A percentile compares a stretch with the other conserved stretches of the same genome.
phyloP scores from a whole-genome alignment of 2,329 filamentous ascomycete genomes.

The Penicillium sp. region DNA sequence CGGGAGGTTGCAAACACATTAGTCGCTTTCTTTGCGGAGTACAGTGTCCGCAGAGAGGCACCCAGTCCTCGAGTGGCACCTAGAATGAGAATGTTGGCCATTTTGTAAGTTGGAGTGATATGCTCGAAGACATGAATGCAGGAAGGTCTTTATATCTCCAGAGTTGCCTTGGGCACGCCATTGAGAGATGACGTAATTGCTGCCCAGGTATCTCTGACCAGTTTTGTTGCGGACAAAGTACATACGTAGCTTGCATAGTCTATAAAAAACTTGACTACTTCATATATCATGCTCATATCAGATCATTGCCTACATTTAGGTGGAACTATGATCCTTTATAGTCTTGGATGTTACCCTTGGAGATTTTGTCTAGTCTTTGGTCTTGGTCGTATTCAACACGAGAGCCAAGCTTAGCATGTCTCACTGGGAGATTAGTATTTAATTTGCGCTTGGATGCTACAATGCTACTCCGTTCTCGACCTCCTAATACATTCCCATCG shows the following conservation, averaged over 20 bases:
- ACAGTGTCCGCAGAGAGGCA: constrained; percentile 58
- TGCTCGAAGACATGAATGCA: background rate
- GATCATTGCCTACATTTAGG: background rate
- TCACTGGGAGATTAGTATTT: background rate
- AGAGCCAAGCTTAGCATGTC: background rate
- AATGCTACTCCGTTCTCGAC: background rate
- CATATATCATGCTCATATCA: background rate
- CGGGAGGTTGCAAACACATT: constrained; percentile 62
- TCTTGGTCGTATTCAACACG: background rate
- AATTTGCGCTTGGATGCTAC: background rate
- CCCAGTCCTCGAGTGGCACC: constrained; percentile 69
- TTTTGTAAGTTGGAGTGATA: constrained; percentile 8
- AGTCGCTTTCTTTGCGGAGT: constrained; percentile 49
- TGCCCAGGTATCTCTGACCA: background rate
- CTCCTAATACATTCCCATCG: background rate
- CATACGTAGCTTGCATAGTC: background rate
- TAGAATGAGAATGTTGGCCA: constrained; percentile 56
- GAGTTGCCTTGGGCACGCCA: constrained; percentile 1
- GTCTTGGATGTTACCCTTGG: background rate
- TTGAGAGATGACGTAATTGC: background rate
- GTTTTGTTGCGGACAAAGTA: background rate
- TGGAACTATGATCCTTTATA: too few relatives aligned
- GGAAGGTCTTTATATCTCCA: background rate
- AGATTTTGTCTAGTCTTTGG: background rate
- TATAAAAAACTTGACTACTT: too few relatives aligned